Base-by-base conservation (phyloP, 192 early-diverging fungal genomes). In the Podila epigama region DNA sequence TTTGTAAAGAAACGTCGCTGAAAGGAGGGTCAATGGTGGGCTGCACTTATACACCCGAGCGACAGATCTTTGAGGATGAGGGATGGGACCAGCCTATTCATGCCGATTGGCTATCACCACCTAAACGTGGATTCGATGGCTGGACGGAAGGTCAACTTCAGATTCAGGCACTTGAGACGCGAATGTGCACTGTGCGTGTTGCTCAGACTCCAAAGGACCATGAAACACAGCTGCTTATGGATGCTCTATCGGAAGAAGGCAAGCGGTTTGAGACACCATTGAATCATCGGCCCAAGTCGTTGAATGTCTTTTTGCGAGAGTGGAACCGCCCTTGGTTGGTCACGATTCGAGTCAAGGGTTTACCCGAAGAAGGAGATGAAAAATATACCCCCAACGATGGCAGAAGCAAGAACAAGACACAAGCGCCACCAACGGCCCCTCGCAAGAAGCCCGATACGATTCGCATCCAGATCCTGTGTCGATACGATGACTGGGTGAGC, bases 31-130 rank as follows among this genome's bases (percentile, higher is more conserved):
- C 60, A 8, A 32, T 29, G 12, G 73, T 68, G 35, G 8, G 5
- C 3, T 77, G 73, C 40, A 20, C 2, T 1, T 68, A 68, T 36
- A 8, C 15, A 2, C 73, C 73, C 10, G 18, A 2, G 4, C 66
- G 73, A 6, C 73, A 77, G 36, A 39, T 77, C 55, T 77, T 77
- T 64, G 73, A 77, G 33, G 73, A 77, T 40, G 28, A 42, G 3
- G 66, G 73, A 4, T 18, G 39, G 27, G 60, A 63, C 6, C 31
- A 25, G 20, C 73, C 73, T 27, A 11, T 77, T 15, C 54, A 51
- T 27, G 44, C 51, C 12, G 51, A 60, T 10, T 68, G 66, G 73
- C 48, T 52, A 1, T 9, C 22, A 0, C 13, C 25, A 0, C 56
- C 60, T 0, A 28, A 33, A 5, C 27, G 27, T 6, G n/a, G 25